Conservation (phyloP, 768 basidiomycete species). For the Mycena pura region DNA sequence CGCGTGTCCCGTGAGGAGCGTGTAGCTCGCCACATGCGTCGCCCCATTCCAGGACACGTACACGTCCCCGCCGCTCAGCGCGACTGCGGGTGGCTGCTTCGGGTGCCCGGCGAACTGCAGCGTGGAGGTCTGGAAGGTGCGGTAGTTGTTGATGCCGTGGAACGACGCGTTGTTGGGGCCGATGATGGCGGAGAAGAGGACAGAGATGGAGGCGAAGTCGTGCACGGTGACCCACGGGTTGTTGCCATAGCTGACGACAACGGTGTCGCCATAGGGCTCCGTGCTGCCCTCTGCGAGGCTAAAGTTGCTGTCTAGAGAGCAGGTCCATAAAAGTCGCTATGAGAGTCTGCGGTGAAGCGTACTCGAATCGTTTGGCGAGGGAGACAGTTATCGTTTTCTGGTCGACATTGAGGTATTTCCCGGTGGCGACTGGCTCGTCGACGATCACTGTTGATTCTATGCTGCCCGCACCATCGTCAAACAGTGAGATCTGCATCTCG, state of each 20-base stretch:
- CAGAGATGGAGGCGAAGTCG: background rate
- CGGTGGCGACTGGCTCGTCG: slow-evolving; percentile 4
- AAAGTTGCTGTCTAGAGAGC: background rate
- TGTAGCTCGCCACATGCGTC: slow-evolving; percentile 16
- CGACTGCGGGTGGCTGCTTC: slow-evolving; percentile 13
- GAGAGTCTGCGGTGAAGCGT: background rate
- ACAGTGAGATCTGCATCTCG: slow-evolving; percentile 8
- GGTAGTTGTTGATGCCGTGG: slow-evolving; percentile 11
- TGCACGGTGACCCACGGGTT: slow-evolving; percentile 8
- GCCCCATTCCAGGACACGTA: slow-evolving; percentile 31
- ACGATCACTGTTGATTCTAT: background rate
- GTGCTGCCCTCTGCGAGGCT: slow-evolving; percentile 10
- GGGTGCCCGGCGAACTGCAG: slow-evolving; percentile 23
- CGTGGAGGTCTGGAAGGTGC: slow-evolving; percentile 11
- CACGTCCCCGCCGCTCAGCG: slow-evolving; percentile 3
- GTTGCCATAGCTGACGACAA: slow-evolving; percentile 16
- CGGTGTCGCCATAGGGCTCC: slow-evolving; percentile 10
- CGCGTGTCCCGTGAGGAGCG: too few relatives aligned
- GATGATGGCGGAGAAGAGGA: slow-evolving; percentile 20
- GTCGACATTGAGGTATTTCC: slow-evolving; percentile 18
- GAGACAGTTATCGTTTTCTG: slow-evolving; percentile 9
- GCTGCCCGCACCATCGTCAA: slow-evolving; percentile 18
- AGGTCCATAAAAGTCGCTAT: too few relatives aligned
- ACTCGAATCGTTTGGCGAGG: slow-evolving; percentile 14
- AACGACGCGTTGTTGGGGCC: slow-evolving; percentile 18